Evolutionary conservation across 140 eudicot genomes (phyloP).

Genomic region (Ambrosia hybrid): DNA sequence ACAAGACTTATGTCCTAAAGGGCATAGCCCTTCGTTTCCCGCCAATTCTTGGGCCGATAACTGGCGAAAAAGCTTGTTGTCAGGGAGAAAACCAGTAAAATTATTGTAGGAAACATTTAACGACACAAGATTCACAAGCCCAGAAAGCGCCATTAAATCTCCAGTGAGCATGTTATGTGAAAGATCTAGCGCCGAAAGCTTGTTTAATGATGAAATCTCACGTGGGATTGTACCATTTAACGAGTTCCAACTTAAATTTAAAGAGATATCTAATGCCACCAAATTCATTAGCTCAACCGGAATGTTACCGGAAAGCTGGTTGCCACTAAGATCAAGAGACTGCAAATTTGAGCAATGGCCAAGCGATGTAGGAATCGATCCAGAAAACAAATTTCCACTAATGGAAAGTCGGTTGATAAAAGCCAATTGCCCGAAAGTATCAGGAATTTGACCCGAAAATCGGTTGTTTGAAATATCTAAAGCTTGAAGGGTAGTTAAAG

Average conservation of each 20-base stretch:
- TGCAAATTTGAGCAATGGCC: slow-evolving; percentile 64
- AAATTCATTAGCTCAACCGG: slow-evolving; percentile 63
- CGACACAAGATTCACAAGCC: slow-evolving; percentile 75
- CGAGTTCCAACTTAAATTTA: slow-evolving; percentile 68
- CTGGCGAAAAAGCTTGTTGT: slow-evolving; percentile 75
- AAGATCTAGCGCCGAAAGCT: slow-evolving; percentile 68
- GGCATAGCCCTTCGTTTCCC: slow-evolving; percentile 69
- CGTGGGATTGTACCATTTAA: slow-evolving; percentile 62
- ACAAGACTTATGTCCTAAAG: slow-evolving; percentile 58
- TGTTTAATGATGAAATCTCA: slow-evolving; percentile 55
- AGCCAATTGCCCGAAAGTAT: slow-evolving; percentile 53
- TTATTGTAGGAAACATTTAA: slow-evolving; percentile 72
- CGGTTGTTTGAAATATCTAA: slow-evolving; percentile 67
- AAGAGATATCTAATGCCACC: slow-evolving; percentile 63
- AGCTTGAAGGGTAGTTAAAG: slow-evolving; percentile 53
- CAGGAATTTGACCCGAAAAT: slow-evolving; percentile 62
- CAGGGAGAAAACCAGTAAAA: slow-evolving; percentile 78
- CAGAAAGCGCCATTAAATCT: slow-evolving; percentile 53
- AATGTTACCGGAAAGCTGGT: slow-evolving; percentile 56
- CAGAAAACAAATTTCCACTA: slow-evolving; percentile 51
- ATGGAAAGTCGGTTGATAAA: slow-evolving; percentile 54
- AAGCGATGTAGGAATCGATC: slow-evolving; percentile 55
- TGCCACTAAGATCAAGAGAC: slow-evolving; percentile 72
- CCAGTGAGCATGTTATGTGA: slow-evolving; percentile 73
- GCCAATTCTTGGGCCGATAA: slow-evolving; percentile 51